Percentiles rank a stretch among this genome's conserved stretches.
These are phyloP conservation scores for Ganoderma meredithae DNA, from an alignment of 1,284 basidiomycete species.

Conservation along the genomic window DNA sequence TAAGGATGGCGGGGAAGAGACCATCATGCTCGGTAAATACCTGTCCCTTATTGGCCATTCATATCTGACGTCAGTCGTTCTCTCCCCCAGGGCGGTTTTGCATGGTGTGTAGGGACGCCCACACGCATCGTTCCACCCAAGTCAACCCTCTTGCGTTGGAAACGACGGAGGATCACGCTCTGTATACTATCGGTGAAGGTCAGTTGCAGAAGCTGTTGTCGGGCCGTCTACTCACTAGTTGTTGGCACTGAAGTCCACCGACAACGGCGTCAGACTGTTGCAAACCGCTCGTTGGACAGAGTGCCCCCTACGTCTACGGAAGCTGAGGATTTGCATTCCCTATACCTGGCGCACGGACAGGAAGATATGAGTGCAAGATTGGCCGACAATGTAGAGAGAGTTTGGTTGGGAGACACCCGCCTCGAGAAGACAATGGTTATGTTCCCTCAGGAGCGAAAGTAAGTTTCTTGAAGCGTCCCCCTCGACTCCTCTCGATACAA, in stretches of 20 bases:
- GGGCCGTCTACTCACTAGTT: neutral
- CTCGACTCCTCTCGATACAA: too few relatives aligned
- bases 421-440: constrained; percentile 78
- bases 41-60: constrained; percentile 11
- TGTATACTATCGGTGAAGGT: constrained; percentile 78
- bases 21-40: constrained; percentile 68
- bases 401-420: constrained; percentile 73
- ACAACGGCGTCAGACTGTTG: constrained; percentile 57
- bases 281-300: constrained; percentile 66
- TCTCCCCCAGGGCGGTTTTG: constrained; percentile 66
- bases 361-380: constrained; percentile 11
- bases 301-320: constrained; percentile 78
- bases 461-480: constrained; percentile 35
- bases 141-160: constrained; percentile 72
- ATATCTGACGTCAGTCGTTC: neutral
- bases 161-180: constrained; percentile 67
- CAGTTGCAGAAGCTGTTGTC: constrained; percentile 24
- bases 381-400: constrained; percentile 47
- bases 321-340: constrained; percentile 70
- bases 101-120: constrained; percentile 83
- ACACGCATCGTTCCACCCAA: constrained; percentile 66
- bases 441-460: constrained; percentile 90
- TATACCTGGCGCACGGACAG: constrained; percentile 68
- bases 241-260: constrained; percentile 51
- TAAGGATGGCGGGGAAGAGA: constrained; percentile 56